Conservation (phyloP, 2,329 filamentous ascomycete genomes). For the Monosporascus sp. region DNA sequence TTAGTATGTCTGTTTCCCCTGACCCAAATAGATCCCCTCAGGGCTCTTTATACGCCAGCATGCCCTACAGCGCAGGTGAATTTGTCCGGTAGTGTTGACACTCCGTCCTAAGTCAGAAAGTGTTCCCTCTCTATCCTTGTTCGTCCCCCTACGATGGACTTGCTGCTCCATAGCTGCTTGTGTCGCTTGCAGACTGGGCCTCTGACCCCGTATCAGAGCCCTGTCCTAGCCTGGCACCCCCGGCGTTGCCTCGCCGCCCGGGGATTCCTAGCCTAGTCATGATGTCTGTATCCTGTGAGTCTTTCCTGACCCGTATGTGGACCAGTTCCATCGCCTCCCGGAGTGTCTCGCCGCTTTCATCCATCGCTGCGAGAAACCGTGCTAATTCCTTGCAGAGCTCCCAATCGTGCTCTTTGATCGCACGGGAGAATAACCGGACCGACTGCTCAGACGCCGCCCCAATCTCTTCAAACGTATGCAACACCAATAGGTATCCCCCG, state of each 20-base stretch:
- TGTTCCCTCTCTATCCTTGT: slow-evolving; percentile 5
- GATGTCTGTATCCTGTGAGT: slow-evolving; percentile 24
- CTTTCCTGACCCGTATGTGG: slow-evolving; percentile 35
- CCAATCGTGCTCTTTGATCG: slow-evolving; percentile 84
- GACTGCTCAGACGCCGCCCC: slow-evolving; percentile 69
- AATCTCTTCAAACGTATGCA: slow-evolving; percentile 76
- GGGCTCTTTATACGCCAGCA: no score
- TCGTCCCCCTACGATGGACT: slow-evolving; percentile 20
- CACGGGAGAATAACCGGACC: slow-evolving; percentile 73
- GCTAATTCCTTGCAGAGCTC: slow-evolving; percentile 93
- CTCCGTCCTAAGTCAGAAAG: no score
- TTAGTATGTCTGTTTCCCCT: no score
- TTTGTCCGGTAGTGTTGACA: no score
- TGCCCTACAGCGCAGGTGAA: no score
- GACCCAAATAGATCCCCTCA: no score
- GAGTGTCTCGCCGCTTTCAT: slow-evolving; percentile 77
- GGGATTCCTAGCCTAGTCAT: slow-evolving; percentile 28
- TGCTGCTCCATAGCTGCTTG: slow-evolving; percentile 25
- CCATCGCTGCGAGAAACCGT: slow-evolving; percentile 88
- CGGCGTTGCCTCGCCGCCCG: slow-evolving; percentile 22
- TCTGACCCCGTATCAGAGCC: slow-evolving; percentile 27
- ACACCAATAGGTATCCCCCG: slow-evolving; percentile 88
- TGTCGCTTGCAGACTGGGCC: slow-evolving; percentile 23
- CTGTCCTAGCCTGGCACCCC: slow-evolving; percentile 15
- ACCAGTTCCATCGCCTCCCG: slow-evolving; percentile 64